Evolutionary conservation across 768 basidiomycete species (phyloP).

Genomic region (Suillus lakei): DNA sequence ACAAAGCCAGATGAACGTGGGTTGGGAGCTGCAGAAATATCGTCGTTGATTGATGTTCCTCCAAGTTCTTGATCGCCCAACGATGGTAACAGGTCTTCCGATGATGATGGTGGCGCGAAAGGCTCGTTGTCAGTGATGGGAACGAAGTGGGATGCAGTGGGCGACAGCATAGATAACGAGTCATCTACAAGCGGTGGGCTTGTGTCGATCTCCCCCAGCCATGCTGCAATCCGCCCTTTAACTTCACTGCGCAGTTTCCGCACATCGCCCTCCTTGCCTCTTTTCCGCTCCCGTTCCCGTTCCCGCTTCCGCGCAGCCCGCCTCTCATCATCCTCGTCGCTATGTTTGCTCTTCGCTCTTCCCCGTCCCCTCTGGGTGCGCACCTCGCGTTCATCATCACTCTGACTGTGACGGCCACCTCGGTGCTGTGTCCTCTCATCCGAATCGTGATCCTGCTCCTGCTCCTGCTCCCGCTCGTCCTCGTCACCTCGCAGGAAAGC

Average conservation of each 20-base stretch:
- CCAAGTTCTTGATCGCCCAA: constrained; percentile 12
- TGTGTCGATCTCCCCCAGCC: constrained; percentile 71
- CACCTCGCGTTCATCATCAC: constrained; percentile 36
- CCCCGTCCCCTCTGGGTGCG: constrained; percentile 35
- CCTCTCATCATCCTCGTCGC: constrained; percentile 32
- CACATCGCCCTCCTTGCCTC: constrained; percentile 41
- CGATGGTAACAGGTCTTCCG: constrained; percentile 26
- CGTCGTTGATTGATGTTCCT: constrained; percentile 16
- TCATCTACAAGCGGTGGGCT: constrained; percentile 52
- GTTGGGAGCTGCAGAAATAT: constrained; percentile 53
- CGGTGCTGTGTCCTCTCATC: constrained; percentile 38
- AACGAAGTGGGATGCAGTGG: constrained; percentile 31
- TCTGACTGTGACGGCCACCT: constrained; percentile 28
- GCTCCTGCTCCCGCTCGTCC: constrained; percentile 11
- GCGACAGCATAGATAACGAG: constrained; percentile 38
- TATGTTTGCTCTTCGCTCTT: constrained; percentile 29
- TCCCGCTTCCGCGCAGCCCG: constrained; percentile 2
- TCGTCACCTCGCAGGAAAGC: constrained; percentile 18
- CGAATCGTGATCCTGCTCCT: constrained; percentile 35
- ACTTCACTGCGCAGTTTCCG: constrained; percentile 49
- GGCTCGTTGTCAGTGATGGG: constrained; percentile 28
- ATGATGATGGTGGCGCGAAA: constrained; percentile 16
- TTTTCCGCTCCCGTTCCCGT: constrained; percentile 32
- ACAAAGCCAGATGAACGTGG: constrained; percentile 81
- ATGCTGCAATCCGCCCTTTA: constrained; percentile 77